Evolutionary conservation across 148 eudicot species (phyloP), one percentile per base, ranked within the genome.

Genomic region (Pharnaceum exiguum): DNA sequence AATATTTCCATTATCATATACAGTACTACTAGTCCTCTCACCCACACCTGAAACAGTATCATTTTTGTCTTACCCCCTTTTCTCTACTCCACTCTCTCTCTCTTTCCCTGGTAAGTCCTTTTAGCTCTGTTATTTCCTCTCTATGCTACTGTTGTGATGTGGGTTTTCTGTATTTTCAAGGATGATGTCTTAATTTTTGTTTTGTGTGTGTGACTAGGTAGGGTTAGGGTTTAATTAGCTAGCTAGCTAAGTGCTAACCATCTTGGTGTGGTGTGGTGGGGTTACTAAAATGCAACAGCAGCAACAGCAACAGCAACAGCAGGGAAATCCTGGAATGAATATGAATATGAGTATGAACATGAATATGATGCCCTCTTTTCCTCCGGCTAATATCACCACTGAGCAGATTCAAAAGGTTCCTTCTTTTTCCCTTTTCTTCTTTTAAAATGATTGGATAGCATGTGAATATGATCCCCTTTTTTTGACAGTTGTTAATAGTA

Each of bases 331-430:
- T n/a, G n/a, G n/a, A n/a, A n/a, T n/a, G n/a, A n/a, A n/a, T n/a
- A n/a, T n/a, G n/a, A n/a, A n/a, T n/a, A n/a, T n/a, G n/a, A n/a
- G n/a, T n/a, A n/a, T n/a, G n/a, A n/a, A n/a, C n/a, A 77, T 85
- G 79, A 75, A 84, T 2, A 72, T 64, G 23, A 76, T 79, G 83
- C 66, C 88, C 29, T 75, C 89, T 4, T 82, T 78, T 53, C 83
- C 85, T 25, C 82, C 85, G 3, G 58, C 90, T 39, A 84, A 65
- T 39, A 86, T 90, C 70, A 86, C 97, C 57, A 84, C 95, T 22
- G 97, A 90, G 60, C 97, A 90, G 82, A 90, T 90, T 72, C 97
- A 90, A 69, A 90, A 90, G 97, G 95, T 90, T 13, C 1, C 9
- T 0, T 35, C 26, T 44, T 54, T 58, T 38, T 4, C 21, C 22